These are phyloP conservation scores for Diaporthe citrichinensis DNA, from an alignment of 2,329 filamentous ascomycete species.

Conservation along the genomic window DNA sequence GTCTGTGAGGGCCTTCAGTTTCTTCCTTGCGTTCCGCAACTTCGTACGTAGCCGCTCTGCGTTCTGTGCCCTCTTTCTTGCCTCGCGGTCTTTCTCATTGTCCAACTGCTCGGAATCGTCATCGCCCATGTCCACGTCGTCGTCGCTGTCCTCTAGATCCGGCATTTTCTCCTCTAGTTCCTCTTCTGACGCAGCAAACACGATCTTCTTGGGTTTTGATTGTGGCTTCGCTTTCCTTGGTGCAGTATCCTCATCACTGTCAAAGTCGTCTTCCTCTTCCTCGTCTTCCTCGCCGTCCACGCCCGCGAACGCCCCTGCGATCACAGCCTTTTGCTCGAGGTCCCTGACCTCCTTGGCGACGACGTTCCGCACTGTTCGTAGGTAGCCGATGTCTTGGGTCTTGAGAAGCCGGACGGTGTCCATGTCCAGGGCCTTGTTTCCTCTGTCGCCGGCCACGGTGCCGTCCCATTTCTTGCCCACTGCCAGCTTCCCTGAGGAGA, in stretches of 20 bases:
- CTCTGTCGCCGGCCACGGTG: constrained; percentile 70
- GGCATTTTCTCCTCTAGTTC: constrained; percentile 47
- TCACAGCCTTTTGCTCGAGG: constrained; percentile 68
- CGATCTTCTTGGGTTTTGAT: constrained; percentile 60
- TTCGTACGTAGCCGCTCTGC: constrained; percentile 63
- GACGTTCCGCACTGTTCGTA: constrained; percentile 74
- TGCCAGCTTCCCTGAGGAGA: constrained; percentile 61
- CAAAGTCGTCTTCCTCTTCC: constrained; percentile 50
- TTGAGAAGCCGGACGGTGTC: constrained; percentile 75
- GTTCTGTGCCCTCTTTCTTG: constrained; percentile 54
- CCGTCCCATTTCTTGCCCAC: constrained; percentile 68
- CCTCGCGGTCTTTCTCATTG: constrained; percentile 48
- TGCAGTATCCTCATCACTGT: constrained; percentile 47
- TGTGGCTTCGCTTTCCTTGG: constrained; percentile 43
- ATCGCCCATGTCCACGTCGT: constrained; percentile 50
- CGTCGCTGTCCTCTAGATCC: constrained; percentile 48
- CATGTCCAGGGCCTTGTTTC: constrained; percentile 67
- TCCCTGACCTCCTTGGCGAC: constrained; percentile 69
- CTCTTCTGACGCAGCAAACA: constrained; percentile 62
- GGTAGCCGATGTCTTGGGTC: constrained; percentile 77
- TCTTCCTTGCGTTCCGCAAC: constrained; percentile 65
- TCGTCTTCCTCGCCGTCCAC: constrained; percentile 49
- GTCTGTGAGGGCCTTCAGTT: constrained; percentile 67
- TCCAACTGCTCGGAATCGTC: constrained; percentile 44
- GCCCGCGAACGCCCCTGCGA: constrained; percentile 55